Base-by-base conservation (phyloP, 371 early-diverging fungal genomes). In the Choanephora cucurbitarum region DNA sequence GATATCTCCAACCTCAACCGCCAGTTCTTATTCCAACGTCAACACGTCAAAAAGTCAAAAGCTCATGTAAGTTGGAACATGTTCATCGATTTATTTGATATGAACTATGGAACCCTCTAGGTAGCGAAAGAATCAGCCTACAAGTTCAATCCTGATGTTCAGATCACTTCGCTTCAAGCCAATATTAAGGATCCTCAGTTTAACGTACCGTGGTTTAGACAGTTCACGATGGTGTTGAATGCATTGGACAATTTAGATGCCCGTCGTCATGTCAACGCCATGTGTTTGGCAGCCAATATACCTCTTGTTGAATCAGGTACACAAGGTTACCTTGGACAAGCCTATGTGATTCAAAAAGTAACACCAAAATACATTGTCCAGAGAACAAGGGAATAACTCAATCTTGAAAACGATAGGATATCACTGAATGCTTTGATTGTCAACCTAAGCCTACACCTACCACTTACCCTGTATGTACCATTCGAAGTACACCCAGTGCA, bases 201-300 rank as follows among this genome's bases (percentile, higher is more conserved):
- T 57, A 86, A 85, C 54, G 75, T 93, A 5, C 81, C 82, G 24
- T 99, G 97, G 94, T 99, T 98, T 70, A 75, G 81, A 21, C 61
- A 74, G 1, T 99, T 99, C 60, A 89, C 94, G 50, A 62, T 99
- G n/a, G 97, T 99, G 11, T 79, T 99, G 62, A 99, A 98, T 69
- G 99, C 99, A 11, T 76, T 99, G 37, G 99, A 99, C 70, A 99
- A 99, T 73, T 68, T 97, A 91, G 97, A 94, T 18, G 98, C 99
- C 3, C 81, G 99, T 45, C 67, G 91, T 17, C 92, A 97, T 73
- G 98, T 99, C 19, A 99, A 99, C 73, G 76, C 80, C 44, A 95
- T 98, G 96, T 98, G 99, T 58, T 64, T 96, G 57, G 90, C 93
- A 0, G 91, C 95, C 7, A 72, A 87, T 55, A 84, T 92, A 1